Conservation (phyloP, 176 grass and related monocot species). For the Oryza longistaminata region DNA sequence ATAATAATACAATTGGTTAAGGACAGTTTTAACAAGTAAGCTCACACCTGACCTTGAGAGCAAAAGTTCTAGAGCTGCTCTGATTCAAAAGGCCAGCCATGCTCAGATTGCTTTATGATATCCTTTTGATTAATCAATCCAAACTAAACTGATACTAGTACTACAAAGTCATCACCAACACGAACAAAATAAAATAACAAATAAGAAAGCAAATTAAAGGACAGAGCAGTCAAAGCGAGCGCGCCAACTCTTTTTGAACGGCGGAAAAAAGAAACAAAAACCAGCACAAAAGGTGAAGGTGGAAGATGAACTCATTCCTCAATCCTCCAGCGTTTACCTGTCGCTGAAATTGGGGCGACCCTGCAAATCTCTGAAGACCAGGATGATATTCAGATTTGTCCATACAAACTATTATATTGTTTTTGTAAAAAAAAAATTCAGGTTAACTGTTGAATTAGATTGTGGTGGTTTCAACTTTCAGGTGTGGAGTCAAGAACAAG, state of each 20-base stretch:
- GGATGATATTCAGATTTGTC: background rate
- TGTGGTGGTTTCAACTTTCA: background rate
- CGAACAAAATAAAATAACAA: background rate
- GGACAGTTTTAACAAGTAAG: background rate
- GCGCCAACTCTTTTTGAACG: slow-evolving; percentile 53
- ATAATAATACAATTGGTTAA: background rate
- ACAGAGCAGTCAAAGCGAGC: background rate
- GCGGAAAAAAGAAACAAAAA: background rate
- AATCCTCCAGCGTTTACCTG: background rate
- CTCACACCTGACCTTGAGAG: background rate
- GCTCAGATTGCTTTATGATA: slow-evolving; percentile 10
- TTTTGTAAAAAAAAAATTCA: background rate
- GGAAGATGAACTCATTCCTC: background rate
- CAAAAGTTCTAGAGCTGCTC: background rate
- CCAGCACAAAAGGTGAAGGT: too few relatives aligned
- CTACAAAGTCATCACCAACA: background rate
- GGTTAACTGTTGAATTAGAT: background rate
- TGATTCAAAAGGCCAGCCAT: background rate
- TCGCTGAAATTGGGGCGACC: background rate
- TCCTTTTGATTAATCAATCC: background rate
- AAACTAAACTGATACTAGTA: background rate
- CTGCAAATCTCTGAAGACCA: background rate
- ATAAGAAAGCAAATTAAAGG: background rate
- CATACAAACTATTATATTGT: background rate
- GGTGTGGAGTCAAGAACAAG: background rate